Evolutionary conservation across 73 alveolate genomes (phyloP).

Genomic region (Tetrahymena thermophila): DNA sequence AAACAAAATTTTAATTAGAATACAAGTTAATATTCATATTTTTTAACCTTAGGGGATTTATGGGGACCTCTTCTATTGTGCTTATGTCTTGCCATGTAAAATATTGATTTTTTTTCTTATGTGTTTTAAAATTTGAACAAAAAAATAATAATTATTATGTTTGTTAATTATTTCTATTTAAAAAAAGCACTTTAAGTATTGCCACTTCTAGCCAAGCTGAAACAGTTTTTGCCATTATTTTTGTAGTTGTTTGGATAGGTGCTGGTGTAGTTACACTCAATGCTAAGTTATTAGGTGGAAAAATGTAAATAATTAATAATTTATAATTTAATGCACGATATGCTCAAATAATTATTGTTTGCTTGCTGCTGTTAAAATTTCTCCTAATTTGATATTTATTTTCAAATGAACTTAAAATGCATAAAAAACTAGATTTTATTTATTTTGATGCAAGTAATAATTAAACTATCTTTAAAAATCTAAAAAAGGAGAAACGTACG

Average conservation of each 20-base stretch:
- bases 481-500: background rate
- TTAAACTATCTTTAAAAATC: background rate
- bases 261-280: conserved; percentile 80
- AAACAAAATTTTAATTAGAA: background rate
- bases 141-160: background rate
- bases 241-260: conserved; percentile 89
- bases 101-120: conserved; percentile 43
- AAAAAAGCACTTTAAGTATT: conserved; percentile 50
- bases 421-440: background rate
- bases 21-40: background rate
- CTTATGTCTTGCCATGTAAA: conserved; percentile 22
- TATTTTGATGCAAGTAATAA: background rate
- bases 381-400: background rate
- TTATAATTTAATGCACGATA: too few relatives aligned
- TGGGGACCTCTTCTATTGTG: conserved; percentile 96
- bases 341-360: background rate
- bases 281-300: conserved; percentile 84
- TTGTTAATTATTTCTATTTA: conserved; percentile 29
- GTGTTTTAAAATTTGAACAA: background rate
- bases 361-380: background rate
- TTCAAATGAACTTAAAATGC: background rate
- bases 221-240: conserved; percentile 66
- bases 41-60: conserved; percentile 71
- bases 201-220: conserved; percentile 37
- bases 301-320: conserved; percentile 43